Evolutionary conservation across 768 basidiomycete genomes (phyloP), one percentile per base, ranked within the genome.

Genomic region (Piloderma croceum): DNA sequence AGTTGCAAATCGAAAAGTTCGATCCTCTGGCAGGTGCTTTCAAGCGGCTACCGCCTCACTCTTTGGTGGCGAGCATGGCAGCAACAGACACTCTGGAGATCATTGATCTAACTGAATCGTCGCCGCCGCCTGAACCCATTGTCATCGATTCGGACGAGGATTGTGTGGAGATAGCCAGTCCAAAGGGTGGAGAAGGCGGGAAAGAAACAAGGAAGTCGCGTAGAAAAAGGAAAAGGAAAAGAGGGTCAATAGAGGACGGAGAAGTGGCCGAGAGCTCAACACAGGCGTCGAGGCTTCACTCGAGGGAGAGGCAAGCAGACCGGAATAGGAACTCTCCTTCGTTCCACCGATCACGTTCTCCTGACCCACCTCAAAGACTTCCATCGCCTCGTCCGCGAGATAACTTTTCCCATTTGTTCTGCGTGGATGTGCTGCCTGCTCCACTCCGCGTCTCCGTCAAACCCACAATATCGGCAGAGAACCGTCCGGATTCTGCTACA

Each of bases 401-500:
- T 15, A 45, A 36, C n/a, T 49, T 42, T 34, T 29, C 44, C 21
- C 45, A 35, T 19, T 39, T 74, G 7, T 83, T 80, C 53, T 73
- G 68, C 49, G 51, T 81, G 39, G 83, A 84, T 48, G 53, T 59
- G 15, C 49, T 53, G 4, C 71, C 77, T 3, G 55, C 64, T 9
- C 50, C 60, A 1, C 41, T 76, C 17, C 58, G 66, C 12, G 42
- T 54, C 17, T 44, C 43, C 32, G 45, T 39, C 15, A 41, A 12
- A 19, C 43, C 24, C 29, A 35, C 24, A 21, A 27, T 24, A 24
- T 24, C 39, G 9, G 43, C 33, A 19, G 23, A 31, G 21, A 43
- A n/a, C 39, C 36, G 24, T 15, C 15, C 27, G 10, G 27, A 40
- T 33, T 9, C 39, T 33, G 29, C 39, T 6, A 9, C 9, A 6